Evolutionary conservation across 371 early-diverging fungal genomes (phyloP).

Genomic region (Lichtheimia ornata): DNA sequence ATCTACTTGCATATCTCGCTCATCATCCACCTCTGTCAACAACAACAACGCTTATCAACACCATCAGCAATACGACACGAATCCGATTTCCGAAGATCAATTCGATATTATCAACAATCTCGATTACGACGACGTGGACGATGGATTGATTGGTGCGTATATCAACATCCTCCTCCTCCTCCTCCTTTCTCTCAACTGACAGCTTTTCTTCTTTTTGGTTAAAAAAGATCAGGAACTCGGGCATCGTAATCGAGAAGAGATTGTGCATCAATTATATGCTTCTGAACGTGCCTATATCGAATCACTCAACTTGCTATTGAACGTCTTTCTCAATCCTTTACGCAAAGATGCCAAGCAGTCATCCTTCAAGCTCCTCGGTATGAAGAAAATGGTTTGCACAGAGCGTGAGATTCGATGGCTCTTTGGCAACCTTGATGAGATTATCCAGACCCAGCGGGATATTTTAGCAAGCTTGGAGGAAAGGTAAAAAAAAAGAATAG

Average conservation of each 20-base stretch:
- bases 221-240: constrained; percentile 38
- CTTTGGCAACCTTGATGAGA: constrained; percentile 40
- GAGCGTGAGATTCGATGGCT: constrained; percentile 42
- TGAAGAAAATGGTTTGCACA: constrained; percentile 46
- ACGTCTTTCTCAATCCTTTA: constrained; percentile 32
- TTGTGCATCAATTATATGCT: constrained; percentile 33
- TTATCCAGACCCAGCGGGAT: constrained; percentile 25
- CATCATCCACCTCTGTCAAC: constrained; percentile 10
- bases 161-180: background rate
- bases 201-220: background rate
- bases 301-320: constrained; percentile 21
- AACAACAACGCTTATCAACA: background rate
- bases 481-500: constrained; percentile 24
- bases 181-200: background rate
- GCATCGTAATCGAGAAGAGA: constrained; percentile 37
- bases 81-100: constrained; percentile 16
- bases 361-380: constrained; percentile 36
- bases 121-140: constrained; percentile 48
- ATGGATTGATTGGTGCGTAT: constrained; percentile 35
- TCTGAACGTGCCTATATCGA: constrained; percentile 38
- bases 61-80: background rate
- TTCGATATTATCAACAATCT: constrained; percentile 45
- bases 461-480: constrained; percentile 26
- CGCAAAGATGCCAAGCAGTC: constrained; percentile 35
- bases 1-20: constrained; percentile 1